Conservation (phyloP, 1,284 basidiomycete genomes). For the Melampsora medusae region DNA sequence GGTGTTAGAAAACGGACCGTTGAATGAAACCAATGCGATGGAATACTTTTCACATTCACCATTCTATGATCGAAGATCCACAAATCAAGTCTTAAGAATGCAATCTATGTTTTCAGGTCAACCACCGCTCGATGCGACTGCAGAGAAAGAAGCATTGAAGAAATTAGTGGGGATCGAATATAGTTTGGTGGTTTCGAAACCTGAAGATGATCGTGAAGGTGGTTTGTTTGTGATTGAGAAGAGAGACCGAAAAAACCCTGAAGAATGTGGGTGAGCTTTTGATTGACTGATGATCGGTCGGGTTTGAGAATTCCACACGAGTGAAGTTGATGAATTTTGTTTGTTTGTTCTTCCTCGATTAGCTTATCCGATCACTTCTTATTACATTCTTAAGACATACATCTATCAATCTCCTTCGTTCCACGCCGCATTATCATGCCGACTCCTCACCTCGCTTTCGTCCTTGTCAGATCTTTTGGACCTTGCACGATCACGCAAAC, state of each 20-base stretch:
- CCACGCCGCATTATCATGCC: conserved; percentile 74
- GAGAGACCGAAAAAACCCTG: conserved; percentile 71
- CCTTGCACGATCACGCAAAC: conserved; percentile 29
- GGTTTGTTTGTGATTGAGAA: conserved; percentile 81
- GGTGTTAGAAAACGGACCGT: conserved; percentile 47
- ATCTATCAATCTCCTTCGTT: conserved; percentile 81
- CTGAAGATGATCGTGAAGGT: conserved; percentile 58
- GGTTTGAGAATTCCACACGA: no score
- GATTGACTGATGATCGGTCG: no score
- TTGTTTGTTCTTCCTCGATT: conserved; percentile 35
- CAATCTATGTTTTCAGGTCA: conserved; percentile 61
- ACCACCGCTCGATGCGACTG: conserved; percentile 48
- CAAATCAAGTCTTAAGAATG: conserved; percentile 82
- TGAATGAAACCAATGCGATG: conserved; percentile 65
- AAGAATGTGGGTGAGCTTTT: conserved; percentile 64
- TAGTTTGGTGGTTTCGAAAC: conserved; percentile 70
- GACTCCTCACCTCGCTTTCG: conserved; percentile 63
- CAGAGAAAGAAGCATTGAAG: conserved; percentile 56
- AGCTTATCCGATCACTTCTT: conserved; percentile 73
- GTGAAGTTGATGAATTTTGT: neutral
- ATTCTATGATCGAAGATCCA: conserved; percentile 86
- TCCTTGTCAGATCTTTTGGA: conserved; percentile 23
- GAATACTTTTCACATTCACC: conserved; percentile 80
- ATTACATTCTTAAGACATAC: conserved; percentile 78
- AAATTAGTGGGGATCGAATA: conserved; percentile 80